These are phyloP conservation scores for Rhodotorula sp. DNA, from an alignment of 1,284 basidiomycete species.

Conservation along the genomic window DNA sequence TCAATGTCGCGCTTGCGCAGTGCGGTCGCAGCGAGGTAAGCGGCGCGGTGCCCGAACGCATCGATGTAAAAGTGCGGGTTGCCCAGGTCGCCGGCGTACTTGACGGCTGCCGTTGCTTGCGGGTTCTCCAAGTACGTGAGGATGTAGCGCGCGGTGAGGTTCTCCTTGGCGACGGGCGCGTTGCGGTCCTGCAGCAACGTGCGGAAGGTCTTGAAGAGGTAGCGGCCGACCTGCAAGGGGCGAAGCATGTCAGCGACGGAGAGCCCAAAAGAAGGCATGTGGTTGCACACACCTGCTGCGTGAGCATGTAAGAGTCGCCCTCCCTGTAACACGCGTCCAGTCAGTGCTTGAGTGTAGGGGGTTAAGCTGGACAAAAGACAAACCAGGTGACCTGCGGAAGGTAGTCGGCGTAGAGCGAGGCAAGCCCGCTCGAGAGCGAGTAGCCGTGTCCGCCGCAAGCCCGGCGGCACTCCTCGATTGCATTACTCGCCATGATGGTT, in stretches of 20 bases:
- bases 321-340: conserved; percentile 6
- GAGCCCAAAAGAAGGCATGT: too few species aligned
- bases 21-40: conserved; percentile 50
- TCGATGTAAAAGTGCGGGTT: conserved; percentile 49
- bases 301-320: conserved; percentile 51
- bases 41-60: conserved; percentile 53
- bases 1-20: conserved; percentile 50
- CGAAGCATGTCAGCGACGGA: too few species aligned
- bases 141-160: conserved; percentile 50
- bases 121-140: conserved; percentile 48
- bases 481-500: conserved; percentile 50
- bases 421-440: conserved; percentile 38
- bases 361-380: neutral
- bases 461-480: conserved; percentile 52
- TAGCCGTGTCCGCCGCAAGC: conserved; percentile 53
- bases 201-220: conserved; percentile 50
- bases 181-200: conserved; percentile 34
- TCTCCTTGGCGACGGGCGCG: conserved; percentile 37
- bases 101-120: conserved; percentile 45
- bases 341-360: too few species aligned
- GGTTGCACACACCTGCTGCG: conserved; percentile 47
- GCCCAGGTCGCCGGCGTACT: conserved; percentile 45
- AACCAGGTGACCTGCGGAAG: conserved; percentile 50
- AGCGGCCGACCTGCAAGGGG: conserved; percentile 39
- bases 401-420: conserved; percentile 37